phyloP scores from a whole-genome alignment of 345 rosid species.

The Citrus glauca region DNA sequence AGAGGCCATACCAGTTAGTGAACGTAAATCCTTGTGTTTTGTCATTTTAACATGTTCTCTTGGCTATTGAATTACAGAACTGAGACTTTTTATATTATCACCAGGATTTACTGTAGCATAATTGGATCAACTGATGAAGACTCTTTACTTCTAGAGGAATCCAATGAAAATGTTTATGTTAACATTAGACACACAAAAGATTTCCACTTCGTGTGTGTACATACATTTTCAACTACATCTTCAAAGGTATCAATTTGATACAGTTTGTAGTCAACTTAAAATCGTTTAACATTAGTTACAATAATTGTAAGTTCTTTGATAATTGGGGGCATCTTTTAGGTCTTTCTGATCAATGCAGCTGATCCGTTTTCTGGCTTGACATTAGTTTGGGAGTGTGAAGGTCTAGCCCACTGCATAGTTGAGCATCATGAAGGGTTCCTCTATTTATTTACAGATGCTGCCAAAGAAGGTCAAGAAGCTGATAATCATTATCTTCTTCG shows the following conservation, averaged over 20 bases:
- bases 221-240: constrained; percentile 61
- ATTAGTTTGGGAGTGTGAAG: constrained; percentile 83
- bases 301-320: constrained; percentile 9
- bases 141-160: constrained; percentile 75
- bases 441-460: constrained; percentile 82
- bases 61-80: constrained; percentile 6
- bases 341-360: constrained; percentile 91
- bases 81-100: constrained; percentile 4
- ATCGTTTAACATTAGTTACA: constrained; percentile 3
- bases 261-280: neutral
- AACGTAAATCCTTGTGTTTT: neutral
- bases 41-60: neutral
- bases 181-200: constrained; percentile 82
- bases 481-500: constrained; percentile 81
- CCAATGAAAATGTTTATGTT: constrained; percentile 58
- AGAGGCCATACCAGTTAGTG: constrained; percentile 73
- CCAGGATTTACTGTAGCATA: constrained; percentile 74
- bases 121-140: constrained; percentile 94
- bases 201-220: constrained; percentile 64
- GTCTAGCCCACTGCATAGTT: constrained; percentile 71
- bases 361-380: constrained; percentile 75
- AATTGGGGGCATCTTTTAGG: constrained; percentile 61
- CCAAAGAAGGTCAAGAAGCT: constrained; percentile 48
- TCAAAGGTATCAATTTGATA: constrained; percentile 59
- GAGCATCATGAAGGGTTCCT: constrained; percentile 91